Evolutionary conservation across 768 basidiomycete species (phyloP), one percentile per base, ranked within the genome.

Genomic region (Hebeloma cylindrosporum): DNA sequence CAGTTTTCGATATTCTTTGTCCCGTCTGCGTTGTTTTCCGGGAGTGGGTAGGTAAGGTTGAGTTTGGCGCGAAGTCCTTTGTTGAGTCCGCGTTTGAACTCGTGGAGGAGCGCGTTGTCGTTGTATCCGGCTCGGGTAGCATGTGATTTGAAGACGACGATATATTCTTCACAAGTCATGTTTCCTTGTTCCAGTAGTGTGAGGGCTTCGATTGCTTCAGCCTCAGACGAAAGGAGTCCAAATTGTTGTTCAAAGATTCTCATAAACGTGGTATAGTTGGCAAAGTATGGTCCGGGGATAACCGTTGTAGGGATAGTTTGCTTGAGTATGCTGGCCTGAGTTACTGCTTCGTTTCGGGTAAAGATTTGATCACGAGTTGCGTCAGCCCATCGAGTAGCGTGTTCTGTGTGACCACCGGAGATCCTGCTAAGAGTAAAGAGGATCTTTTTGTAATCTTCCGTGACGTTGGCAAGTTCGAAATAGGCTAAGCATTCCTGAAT

Each of bases 131-230:
- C 27, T 8, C 14, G 16, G 5, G 8, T 3, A 18, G n/a, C 27
- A 11, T 40, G 7, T 2, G 17, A 4, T 8, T 20, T 9, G 17
- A 40, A 40, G 2, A 29, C 14, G 4, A 11, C 22, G 4, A 16
- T 14, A 23, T 40, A 28, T 28, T 28, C 39, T 1, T 28, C 39
- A 20, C 39, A 40, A 11, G 39, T 40, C 39, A 28, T 40, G 8
- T 29, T 28, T 26, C 39, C 39, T 40, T 40, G 39, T 29, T 40
- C 17, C 7, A 40, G 5, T 3, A 26, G 14, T 9, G 5, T 39
- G 37, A 39, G 25, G 4, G 37, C 10, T 16, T 39, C 23, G 0
- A 39, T 39, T 4, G 37, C 37, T 16, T 25, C 37, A 14, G 25
- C 23, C 7, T 26, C 23, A 10, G 23, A 7, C n/a, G 25, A 7